Conservation (phyloP, 768 basidiomycete species). For the Russula sp. region DNA sequence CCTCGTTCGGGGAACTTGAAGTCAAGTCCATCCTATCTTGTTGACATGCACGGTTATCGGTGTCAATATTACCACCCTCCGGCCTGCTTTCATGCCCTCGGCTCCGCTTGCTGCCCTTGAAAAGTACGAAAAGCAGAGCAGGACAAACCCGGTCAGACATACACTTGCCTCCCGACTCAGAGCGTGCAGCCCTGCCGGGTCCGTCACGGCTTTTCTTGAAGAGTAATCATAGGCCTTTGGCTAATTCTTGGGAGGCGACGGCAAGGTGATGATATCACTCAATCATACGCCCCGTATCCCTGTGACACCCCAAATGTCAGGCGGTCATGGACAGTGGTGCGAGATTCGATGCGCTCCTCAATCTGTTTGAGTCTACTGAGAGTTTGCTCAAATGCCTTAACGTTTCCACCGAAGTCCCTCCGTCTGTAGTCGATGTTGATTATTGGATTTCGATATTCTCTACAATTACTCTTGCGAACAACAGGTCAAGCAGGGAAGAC, state of each 20-base stretch:
- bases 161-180: not conserved
- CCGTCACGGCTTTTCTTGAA: not conserved
- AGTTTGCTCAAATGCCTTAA: not conserved
- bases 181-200: not conserved
- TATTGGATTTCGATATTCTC: too few species aligned
- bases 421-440: not conserved
- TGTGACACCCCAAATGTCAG: not conserved
- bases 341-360: not conserved
- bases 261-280: not conserved
- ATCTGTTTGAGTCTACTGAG: not conserved
- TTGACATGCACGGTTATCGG: too few species aligned
- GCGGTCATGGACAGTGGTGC: not conserved
- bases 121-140: not conserved
- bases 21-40: too few species aligned
- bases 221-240: not conserved
- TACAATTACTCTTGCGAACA: too few species aligned
- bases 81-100: too few species aligned
- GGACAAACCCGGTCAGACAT: not conserved
- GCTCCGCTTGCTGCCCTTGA: not conserved
- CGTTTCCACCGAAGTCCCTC: not conserved
- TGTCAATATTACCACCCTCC: too few species aligned
- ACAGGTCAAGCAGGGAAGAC: too few species aligned
- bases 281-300: not conserved
- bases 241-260: not conserved
- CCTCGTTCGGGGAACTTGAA: too few species aligned